Base-by-base conservation (phyloP, 345 rosid genomes). In the Firmiana major region DNA sequence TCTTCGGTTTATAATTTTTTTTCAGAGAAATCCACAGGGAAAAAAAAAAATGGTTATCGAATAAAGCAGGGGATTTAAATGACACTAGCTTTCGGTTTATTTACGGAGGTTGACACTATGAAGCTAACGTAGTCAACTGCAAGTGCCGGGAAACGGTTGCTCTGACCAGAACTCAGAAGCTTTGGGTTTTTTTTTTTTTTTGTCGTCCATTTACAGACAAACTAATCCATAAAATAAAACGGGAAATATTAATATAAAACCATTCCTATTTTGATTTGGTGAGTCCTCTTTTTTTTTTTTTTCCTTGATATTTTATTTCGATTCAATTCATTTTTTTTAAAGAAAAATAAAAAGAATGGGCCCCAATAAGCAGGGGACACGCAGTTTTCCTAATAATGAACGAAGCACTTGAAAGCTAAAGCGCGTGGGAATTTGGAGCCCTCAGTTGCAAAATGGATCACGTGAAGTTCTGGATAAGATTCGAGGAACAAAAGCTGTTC, bases 61-160 rank as follows among this genome's bases (percentile, higher is more conserved):
- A 54, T 38, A 55, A 55, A 38, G 34, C 7, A 19, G 0, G 5
- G 5, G 15, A 3, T 5, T 34, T 28, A 34, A 75, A 66, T n/a
- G 19, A 26, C 62, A 75, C 48, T 19, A 46, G 19, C 10, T 75
- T 62, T 36, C 7, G 15, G 46, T 31, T 63, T 75, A 75, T 31
- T 75, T 62, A 75, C 78, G 46, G 34, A 19, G 59, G 46, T 31
- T 75, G 49, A 63, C 78, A 60, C 77, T 63, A 8, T 6, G 42
- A 59, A 31, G 34, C 34, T 2, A 31, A 57, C 26, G 57, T 59
- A 55, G 45, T 10, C 72, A 49, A 70, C 60, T 31, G 74, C 60
- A 17, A 71, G 17, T 59, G 68, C 49, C 71, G 71, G 46, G 60
- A 28, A 63, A 63, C 31, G 70, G 45, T 63, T 75, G 34, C 48